These are phyloP conservation scores for Ascochyta pisi DNA, from an alignment of 2,329 filamentous ascomycete species.

Conservation along the genomic window DNA sequence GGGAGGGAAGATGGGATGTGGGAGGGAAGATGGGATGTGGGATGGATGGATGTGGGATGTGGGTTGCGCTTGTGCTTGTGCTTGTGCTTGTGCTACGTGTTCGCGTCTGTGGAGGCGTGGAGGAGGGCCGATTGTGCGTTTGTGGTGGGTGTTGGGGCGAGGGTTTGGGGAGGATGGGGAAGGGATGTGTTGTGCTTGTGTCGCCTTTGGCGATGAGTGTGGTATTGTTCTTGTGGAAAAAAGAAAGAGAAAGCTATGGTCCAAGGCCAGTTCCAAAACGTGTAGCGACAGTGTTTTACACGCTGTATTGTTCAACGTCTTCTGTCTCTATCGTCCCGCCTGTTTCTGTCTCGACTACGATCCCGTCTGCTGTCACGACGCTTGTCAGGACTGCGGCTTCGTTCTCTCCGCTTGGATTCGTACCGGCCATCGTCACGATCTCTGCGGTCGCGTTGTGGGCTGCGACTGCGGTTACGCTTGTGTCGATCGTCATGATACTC, in stretches of 20 bases:
- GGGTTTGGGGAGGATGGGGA: not conserved
- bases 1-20: too few relatives aligned
- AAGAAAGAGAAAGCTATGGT: not conserved
- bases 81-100: not conserved
- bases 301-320: conserved; percentile 22
- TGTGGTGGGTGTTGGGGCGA: not conserved
- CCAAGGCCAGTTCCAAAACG: not conserved
- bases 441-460: conserved; percentile 40
- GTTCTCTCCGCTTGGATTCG: conserved; percentile 32
- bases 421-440: conserved; percentile 43
- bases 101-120: not conserved
- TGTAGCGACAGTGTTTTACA: not conserved
- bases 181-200: not conserved
- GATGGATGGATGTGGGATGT: too few relatives aligned
- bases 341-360: conserved; percentile 51
- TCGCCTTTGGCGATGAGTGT: not conserved
- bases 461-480: conserved; percentile 48
- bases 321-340: conserved; percentile 49
- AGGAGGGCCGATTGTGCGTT: not conserved
- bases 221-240: conserved; percentile 5
- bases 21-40: too few relatives aligned
- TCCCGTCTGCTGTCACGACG: conserved; percentile 46
- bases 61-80: too few relatives aligned
- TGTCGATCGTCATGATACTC: conserved; percentile 49
- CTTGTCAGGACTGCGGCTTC: conserved; percentile 38